phyloP scores from a whole-genome alignment of 371 early-diverging fungal genomes.

The Dipsacomyces acuminosporus region DNA sequence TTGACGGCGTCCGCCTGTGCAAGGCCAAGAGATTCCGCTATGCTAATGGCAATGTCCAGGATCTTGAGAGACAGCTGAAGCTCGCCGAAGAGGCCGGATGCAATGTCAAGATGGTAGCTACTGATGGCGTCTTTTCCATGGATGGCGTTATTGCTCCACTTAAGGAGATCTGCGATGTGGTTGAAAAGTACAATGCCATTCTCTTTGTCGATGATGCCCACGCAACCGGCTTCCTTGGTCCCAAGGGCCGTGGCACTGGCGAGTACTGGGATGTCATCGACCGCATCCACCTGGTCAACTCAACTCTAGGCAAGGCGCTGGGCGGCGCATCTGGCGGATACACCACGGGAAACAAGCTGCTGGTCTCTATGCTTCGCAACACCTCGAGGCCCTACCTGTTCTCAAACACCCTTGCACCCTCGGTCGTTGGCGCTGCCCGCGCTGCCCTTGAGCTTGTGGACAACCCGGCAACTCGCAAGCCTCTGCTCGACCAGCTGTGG shows the following conservation, averaged over 20 bases:
- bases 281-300: slow-evolving; percentile 59
- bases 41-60: slow-evolving; percentile 53
- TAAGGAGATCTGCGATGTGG: slow-evolving; percentile 56
- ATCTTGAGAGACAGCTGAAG: slow-evolving; percentile 52
- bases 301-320: slow-evolving; percentile 62
- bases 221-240: slow-evolving; percentile 60
- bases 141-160: slow-evolving; percentile 60
- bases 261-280: slow-evolving; percentile 56
- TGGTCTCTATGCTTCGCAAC: slow-evolving; percentile 55
- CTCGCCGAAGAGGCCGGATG: slow-evolving; percentile 50
- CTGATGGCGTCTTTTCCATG: slow-evolving; percentile 65
- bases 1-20: slow-evolving; percentile 60
- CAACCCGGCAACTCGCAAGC: slow-evolving; percentile 34
- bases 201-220: slow-evolving; percentile 64
- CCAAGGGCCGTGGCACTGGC: slow-evolving; percentile 56
- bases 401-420: slow-evolving; percentile 60
- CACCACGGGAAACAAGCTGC: slow-evolving; percentile 52
- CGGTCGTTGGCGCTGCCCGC: slow-evolving; percentile 59
- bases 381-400: slow-evolving; percentile 59
- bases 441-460: slow-evolving; percentile 57
- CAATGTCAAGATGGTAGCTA: slow-evolving; percentile 55
- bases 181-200: slow-evolving; percentile 57
- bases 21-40: slow-evolving; percentile 60
- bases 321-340: slow-evolving; percentile 64
- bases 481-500: slow-evolving; percentile 51